Evolutionary conservation across 345 rosid species (phyloP), one percentile per base, ranked within the genome.

Genomic region (Citrus inodora): DNA sequence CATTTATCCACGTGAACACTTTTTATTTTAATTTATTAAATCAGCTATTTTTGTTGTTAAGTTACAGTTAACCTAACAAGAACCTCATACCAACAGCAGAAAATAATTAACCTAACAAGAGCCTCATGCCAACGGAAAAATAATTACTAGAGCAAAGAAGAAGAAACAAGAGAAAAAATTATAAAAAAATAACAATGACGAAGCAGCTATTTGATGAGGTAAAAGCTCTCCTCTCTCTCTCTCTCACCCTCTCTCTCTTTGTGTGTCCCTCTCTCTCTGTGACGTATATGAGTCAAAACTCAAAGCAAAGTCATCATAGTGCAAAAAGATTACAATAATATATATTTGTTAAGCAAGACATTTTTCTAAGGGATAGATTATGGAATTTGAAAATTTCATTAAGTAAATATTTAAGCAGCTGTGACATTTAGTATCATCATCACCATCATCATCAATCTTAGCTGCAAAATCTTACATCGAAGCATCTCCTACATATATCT

Each of bases 41-140:
- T 21, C 59, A 83, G 25, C 35, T 74, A 38, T 35, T 77, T 62
- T 63, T 67, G 74, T 51, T 72, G 81, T 80, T 84, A 83, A 78
- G 82, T 86, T 80, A 78, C 80, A 82, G 84, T 77, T 87, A 79
- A 87, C 88, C 89, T 83, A 87, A 80, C 88, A 76, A 70, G 75
- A 69, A 60, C 82, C 63, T 67, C 74, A 30, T 73, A 79, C 78
- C 80, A 62, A 66, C 33, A 46, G 51, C 33, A 13, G 51, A 62
- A 25, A 32, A 32, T 40, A 9, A 40, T 77, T 87, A 79, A 86
- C 88, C 89, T 83, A 87, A 80, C 88, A 76, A 70, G 75, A 68
- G 59, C 82, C 63, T 67, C 71, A 30, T 73, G 79, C 78, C 80
- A 61, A 65, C 40, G 13, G 13, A 70, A 24, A 33, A 32, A 30